Percentiles rank a stretch among this genome's conserved stretches.
phyloP scores from a whole-genome alignment of 768 basidiomycete species.

The Russula foetens region DNA sequence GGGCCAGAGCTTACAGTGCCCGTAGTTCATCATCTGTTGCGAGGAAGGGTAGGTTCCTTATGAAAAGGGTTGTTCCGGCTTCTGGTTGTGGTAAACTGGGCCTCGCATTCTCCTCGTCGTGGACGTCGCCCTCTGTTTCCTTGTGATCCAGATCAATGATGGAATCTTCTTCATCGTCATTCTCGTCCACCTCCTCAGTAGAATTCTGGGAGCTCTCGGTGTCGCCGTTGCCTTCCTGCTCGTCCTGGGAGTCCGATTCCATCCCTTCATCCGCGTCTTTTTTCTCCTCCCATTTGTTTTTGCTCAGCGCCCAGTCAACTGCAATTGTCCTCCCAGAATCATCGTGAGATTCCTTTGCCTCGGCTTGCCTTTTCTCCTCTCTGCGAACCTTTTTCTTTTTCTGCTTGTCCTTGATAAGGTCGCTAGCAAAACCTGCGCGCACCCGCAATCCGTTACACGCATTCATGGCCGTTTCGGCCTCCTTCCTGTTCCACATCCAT shows the following conservation, averaged over 20 bases:
- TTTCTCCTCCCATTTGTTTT: conserved; percentile 83
- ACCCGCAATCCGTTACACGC: conserved; percentile 21
- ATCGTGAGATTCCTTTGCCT: conserved; percentile 29
- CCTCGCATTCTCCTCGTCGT: conserved; percentile 22
- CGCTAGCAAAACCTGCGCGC: conserved; percentile 24
- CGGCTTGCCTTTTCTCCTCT: conserved; percentile 31
- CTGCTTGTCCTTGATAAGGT: conserved; percentile 26
- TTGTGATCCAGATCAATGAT: conserved; percentile 25
- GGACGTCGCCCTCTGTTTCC: conserved; percentile 32
- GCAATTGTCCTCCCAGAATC: conserved; percentile 60
- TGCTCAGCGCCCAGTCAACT: conserved; percentile 95
- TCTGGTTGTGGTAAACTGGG: conserved; percentile 77
- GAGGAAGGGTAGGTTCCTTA: conserved; percentile 88
- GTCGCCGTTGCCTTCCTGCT: conserved; percentile 26
- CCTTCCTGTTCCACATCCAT: conserved; percentile 82
- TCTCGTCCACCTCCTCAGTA: conserved; percentile 34
- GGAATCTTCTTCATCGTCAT: conserved; percentile 31
- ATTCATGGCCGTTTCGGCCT: conserved; percentile 40
- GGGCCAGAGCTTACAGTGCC: conserved; percentile 50
- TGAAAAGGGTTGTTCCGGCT: conserved; percentile 84
- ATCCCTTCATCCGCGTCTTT: conserved; percentile 38
- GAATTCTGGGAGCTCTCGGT: conserved; percentile 23
- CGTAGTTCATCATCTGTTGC: conserved; percentile 92
- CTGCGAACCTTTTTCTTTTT: conserved; percentile 30
- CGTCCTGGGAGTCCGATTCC: conserved; percentile 29